Evolutionary conservation across 1,284 basidiomycete genomes (phyloP), one percentile per base, ranked within the genome.

Genomic region (Ganoderma meredithae): DNA sequence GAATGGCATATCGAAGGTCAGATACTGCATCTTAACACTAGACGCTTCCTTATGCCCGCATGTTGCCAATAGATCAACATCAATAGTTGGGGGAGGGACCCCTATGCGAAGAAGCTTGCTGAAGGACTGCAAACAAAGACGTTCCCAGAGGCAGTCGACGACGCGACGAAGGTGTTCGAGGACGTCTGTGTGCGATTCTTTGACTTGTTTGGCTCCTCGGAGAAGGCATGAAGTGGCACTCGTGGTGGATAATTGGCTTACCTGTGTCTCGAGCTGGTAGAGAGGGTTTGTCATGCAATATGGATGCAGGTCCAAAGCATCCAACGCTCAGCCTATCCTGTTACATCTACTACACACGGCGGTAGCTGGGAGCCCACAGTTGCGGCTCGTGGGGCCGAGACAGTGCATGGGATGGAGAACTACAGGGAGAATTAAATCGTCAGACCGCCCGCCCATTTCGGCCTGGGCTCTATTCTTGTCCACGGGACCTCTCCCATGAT

Each of bases 1-100:
- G 65, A 84, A 81, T 65, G 84, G 84, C 10, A 80, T 85, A 10
- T 83, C 80, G 75, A 86, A 85, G 76, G 83, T 81, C 64, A 53
- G 27, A 0, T 19, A 2, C 25, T 19, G 2, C 44, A 22, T 41
- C 39, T 27, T 5, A 40, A 2, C 40, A 8, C 33, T 9, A 43
- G 41, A 59, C 27, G 60, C 39, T 31, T 15, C 1, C 22, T 13
- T 41, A 22, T 5, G 12, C 17, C 17, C 10, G 1, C 39, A 7
- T 15, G 3, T 22, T n/a, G 5, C 39, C 39, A 19, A 25, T 62
- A 85, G 82, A 81, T 86, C 65, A 86, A 86, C 64, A 79, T 86
- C 65, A 86, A 86, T 71, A 82, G 81, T 67, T 84, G 83, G 83
- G 83, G 77, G 1, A 81, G 84, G 33, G 83, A 85, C 74, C 81